A percentile compares a stretch with the other conserved stretches of the same genome.
These are phyloP conservation scores for Eucalyptus pumila DNA, from an alignment of 345 rosid genomes.

Conservation along the genomic window DNA sequence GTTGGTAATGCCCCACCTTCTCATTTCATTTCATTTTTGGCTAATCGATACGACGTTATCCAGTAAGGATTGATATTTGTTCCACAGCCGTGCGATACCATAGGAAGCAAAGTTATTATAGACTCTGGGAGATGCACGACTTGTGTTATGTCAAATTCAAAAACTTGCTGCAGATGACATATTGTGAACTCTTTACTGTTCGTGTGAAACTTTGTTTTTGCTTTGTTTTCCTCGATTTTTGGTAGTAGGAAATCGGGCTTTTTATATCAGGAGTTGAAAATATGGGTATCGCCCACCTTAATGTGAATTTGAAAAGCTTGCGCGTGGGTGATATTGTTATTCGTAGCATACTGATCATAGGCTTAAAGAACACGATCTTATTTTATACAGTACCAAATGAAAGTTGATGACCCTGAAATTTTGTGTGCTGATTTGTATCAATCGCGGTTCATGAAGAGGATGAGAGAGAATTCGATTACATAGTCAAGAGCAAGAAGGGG, in stretches of 20 bases:
- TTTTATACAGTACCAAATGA: no score
- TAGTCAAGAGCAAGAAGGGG: slow-evolving; percentile 24
- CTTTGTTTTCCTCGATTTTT: background rate
- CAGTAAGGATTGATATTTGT: background rate
- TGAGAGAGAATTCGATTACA: slow-evolving; percentile 44
- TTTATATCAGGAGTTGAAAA: background rate
- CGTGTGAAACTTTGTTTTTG: background rate
- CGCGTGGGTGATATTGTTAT: no score
- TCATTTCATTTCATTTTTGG: background rate
- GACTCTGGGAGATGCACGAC: background rate
- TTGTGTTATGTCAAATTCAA: no score
- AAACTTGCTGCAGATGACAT: background rate
- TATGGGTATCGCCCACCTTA: background rate
- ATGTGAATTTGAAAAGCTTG: background rate
- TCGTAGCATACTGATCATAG: background rate
- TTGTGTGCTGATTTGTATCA: background rate
- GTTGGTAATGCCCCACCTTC: slow-evolving; percentile 1
- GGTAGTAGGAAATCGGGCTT: background rate
- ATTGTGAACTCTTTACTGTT: background rate
- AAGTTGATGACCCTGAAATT: background rate
- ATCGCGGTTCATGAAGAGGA: slow-evolving; percentile 14
- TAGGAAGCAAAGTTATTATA: background rate
- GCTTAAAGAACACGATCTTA: background rate
- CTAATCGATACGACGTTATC: background rate
- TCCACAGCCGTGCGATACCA: no score